Evolutionary conservation across 768 basidiomycete species (phyloP).

Genomic region (Tylopilus cervinicoccineus): DNA sequence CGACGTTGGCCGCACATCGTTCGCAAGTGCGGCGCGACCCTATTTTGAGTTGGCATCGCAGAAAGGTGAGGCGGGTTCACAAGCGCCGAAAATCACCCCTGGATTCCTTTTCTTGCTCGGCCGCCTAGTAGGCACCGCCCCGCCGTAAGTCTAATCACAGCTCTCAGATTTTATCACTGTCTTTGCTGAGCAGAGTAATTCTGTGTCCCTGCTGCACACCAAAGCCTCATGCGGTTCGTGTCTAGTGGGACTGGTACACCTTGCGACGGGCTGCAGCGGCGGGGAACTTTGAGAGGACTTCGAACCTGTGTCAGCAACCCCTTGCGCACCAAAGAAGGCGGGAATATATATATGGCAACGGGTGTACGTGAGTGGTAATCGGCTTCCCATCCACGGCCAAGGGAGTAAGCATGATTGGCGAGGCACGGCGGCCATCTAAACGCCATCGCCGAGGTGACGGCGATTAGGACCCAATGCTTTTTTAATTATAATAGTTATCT

Average conservation of each 20-base stretch:
- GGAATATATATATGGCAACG: constrained; percentile 12
- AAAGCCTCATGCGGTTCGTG: too few relatives aligned
- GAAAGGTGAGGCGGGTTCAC: not conserved
- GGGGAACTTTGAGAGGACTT: not conserved
- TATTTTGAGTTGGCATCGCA: not conserved
- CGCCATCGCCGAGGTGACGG: constrained; percentile 17
- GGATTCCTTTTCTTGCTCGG: not conserved
- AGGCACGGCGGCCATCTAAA: constrained; percentile 12
- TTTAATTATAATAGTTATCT: constrained; percentile 5
- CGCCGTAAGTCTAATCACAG: not conserved
- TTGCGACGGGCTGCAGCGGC: not conserved
- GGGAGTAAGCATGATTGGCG: constrained; percentile 6
- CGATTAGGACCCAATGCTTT: not conserved
- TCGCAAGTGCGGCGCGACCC: not conserved
- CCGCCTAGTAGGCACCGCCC: not conserved
- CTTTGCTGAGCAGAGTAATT: not conserved
- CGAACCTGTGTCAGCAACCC: not conserved
- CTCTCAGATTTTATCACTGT: not conserved
- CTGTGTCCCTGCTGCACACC: not conserved
- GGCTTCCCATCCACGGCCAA: constrained; percentile 4
- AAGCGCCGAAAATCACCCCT: not conserved
- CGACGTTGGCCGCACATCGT: too few relatives aligned
- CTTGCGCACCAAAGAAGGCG: constrained; percentile 13
- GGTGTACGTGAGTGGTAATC: constrained; percentile 3
- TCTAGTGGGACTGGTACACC: not conserved